A percentile compares a stretch with the other conserved stretches of the same genome.
Conservation (phyloP, 768 basidiomycete genomes). For the Kondoa subrosea region DNA sequence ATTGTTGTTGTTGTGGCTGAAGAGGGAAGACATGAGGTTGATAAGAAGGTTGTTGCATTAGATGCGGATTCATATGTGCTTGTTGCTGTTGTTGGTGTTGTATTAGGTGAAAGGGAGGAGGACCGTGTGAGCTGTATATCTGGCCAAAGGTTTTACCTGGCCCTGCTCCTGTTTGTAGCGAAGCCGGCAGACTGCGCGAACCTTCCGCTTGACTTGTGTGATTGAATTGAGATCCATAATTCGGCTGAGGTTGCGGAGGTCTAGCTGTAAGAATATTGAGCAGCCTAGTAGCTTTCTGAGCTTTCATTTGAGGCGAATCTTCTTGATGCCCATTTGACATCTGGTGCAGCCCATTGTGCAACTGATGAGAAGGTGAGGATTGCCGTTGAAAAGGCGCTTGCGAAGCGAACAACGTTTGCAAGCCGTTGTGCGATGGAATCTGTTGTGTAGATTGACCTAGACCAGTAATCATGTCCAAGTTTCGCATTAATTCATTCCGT, state of each 20-base stretch:
- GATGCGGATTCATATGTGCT: not conserved
- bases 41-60: not conserved
- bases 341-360: not conserved
- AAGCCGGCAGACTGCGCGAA: not conserved
- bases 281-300: not conserved
- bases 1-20: not conserved
- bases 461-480: not conserved
- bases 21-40: not conserved
- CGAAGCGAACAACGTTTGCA: not conserved
- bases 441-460: not conserved
- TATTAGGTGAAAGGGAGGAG: not conserved
- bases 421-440: not conserved
- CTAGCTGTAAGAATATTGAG: not conserved
- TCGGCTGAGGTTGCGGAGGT: no score
- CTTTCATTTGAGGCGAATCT: not conserved
- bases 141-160: not conserved
- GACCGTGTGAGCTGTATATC: not conserved
- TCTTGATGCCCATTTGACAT: not conserved
- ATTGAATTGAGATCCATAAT: no score
- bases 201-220: no score
- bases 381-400: not conserved
- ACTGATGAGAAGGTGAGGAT: not conserved
- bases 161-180: not conserved
- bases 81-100: not conserved
- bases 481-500: not conserved